A percentile compares a stretch with the other conserved stretches of the same genome.
Conservation (phyloP, 257 asterid species). For the Capsicum baccatum region DNA sequence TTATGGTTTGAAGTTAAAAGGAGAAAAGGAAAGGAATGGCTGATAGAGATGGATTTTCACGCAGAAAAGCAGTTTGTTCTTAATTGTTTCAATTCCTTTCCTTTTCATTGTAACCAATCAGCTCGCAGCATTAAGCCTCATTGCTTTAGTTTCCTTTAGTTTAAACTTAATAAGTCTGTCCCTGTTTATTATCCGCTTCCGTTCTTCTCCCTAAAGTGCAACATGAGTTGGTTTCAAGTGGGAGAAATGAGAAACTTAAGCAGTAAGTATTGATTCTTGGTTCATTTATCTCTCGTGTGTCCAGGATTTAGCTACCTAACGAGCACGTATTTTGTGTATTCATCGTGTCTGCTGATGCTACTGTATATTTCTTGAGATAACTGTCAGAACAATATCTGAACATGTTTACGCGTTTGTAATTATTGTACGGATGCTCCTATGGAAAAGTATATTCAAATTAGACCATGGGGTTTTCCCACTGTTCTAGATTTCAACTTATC, state of each 20-base stretch:
- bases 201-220: not conserved
- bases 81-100: not conserved
- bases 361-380: not conserved
- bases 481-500: not conserved
- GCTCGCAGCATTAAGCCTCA: not conserved
- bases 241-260: not conserved
- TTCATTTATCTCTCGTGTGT: not conserved
- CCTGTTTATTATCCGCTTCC: not conserved
- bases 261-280: not conserved
- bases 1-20: not conserved
- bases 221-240: not conserved
- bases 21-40: not conserved
- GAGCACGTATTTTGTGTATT: not conserved
- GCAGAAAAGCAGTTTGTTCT: not conserved
- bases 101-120: not conserved
- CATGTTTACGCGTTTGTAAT: not conserved
- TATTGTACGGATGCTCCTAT: not conserved
- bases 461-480: not conserved
- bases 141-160: slow-evolving; percentile 1
- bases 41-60: not conserved
- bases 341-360: not conserved
- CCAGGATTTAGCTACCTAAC: slow-evolving; percentile 2
- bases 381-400: not conserved
- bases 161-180: not conserved
- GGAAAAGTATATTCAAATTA: not conserved